Evolutionary conservation across 2,329 filamentous ascomycete genomes (phyloP).

Genomic region (Ploettnerulaceae sp.): DNA sequence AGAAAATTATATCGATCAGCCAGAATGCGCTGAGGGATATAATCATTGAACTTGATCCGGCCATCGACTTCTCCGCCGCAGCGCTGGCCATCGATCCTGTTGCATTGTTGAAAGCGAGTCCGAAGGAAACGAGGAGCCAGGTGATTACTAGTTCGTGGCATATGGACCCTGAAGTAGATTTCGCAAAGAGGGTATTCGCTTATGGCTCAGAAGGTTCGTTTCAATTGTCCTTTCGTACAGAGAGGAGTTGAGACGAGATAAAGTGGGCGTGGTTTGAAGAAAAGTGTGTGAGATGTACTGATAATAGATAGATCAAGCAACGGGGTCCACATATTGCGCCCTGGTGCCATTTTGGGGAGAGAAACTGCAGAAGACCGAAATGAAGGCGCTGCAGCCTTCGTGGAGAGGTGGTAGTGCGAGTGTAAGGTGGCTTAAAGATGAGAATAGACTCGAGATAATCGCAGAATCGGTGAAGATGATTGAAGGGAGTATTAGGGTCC

Average conservation of each 20-base stretch:
- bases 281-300: too few species aligned
- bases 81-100: not conserved
- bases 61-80: not conserved
- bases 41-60: not conserved
- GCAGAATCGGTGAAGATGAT: not conserved
- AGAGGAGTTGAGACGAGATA: not conserved
- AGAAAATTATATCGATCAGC: not conserved
- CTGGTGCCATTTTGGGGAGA: not conserved
- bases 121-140: not conserved
- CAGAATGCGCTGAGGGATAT: not conserved
- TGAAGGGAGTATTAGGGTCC: not conserved
- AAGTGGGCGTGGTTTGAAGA: too few species aligned
- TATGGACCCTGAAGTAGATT: not conserved
- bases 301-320: not conserved
- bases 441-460: not conserved
- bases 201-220: not conserved
- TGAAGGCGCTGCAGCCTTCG: slow-evolving; percentile 3
- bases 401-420: not conserved
- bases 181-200: not conserved
- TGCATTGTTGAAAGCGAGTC: not conserved
- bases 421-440: not conserved
- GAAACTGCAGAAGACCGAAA: not conserved
- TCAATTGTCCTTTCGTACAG: not conserved
- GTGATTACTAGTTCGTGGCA: slow-evolving; percentile 2
- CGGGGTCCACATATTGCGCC: not conserved